Evolutionary conservation across 495 filamentous ascomycete genomes (phyloP), one percentile per base, ranked within the genome.

Genomic region (Astrothelium subdiscretum): DNA sequence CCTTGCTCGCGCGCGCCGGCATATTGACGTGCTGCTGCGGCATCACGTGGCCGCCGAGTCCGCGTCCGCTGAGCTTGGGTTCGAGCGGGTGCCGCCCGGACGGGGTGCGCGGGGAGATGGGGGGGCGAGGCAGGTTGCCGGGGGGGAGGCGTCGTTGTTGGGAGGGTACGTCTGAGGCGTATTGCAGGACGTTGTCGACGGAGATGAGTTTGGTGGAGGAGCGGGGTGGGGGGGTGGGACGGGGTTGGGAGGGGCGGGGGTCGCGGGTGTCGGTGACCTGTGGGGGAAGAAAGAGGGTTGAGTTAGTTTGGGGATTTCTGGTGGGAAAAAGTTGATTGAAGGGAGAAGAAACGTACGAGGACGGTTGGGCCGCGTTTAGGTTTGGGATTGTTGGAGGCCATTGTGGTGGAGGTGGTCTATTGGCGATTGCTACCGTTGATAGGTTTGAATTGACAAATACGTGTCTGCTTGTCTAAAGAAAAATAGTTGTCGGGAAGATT

Each of bases 111-210:
- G 76, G 78, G 11, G 74, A 77, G 10, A 71, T 72, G 2, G 74
- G 76, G 32, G 82, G 81, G 27, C 73, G 68, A 15, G 86, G 80
- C 63, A 81, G 78, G 18, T 73, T 75, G 15, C 80, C 79, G 24
- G 86, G 82, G 0, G 90, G 88, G 22, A 84, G 80, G 3, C 94
- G 85, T 42, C 91, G 89, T 73, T 97, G 92, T 73, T 89, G 91
- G 0, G 94, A 97, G 22, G 94, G 95, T 4, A 99, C 90, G 67
- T 99, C 92, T 35, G 90, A 95, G 62, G 91, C 85, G 75, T 95
- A 89, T 74, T 95, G 91, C 2, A 99, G 85, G 63, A 97, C 86
- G 68, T 91, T 96, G 74, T 99, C 94, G 69, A 99, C 95, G 13
- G 90, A 95, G 66, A 98, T 89, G 72, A 94, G 85, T 54, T 91